phyloP scores from a whole-genome alignment of 495 filamentous ascomycete genomes.

The Copromyces sp. region DNA sequence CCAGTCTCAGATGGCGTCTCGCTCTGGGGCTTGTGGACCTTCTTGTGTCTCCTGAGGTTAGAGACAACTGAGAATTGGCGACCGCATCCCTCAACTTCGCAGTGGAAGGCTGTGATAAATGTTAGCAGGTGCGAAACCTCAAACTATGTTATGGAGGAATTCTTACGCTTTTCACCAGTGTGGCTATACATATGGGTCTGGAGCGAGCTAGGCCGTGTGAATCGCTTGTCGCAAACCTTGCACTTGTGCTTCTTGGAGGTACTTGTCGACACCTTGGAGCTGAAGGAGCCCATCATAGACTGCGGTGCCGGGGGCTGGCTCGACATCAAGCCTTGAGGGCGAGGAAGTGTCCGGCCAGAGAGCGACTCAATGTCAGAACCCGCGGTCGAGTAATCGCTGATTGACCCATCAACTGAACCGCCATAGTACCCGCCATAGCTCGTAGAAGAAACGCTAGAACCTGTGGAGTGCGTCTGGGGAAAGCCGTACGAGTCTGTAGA shows the following conservation, averaged over 20 bases:
- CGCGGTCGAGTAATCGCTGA: conserved; percentile 89
- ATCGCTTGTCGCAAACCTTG: conserved; percentile 98
- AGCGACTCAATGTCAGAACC: conserved; percentile 76
- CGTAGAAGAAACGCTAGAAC: conserved; percentile 85
- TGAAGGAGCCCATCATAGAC: conserved; percentile 98
- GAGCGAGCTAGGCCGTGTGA: conserved; percentile 89
- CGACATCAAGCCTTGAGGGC: conserved; percentile 60
- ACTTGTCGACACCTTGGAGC: conserved; percentile 89
- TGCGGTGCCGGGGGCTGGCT: conserved; percentile 74
- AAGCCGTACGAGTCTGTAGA: conserved; percentile 92
- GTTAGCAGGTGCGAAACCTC: conserved; percentile 25
- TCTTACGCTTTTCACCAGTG: conserved; percentile 97
- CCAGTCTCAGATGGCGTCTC: conserved; percentile 49
- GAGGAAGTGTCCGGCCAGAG: conserved; percentile 69
- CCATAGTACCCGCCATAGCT: conserved; percentile 68
- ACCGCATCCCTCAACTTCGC: conserved; percentile 90
- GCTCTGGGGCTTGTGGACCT: conserved; percentile 72
- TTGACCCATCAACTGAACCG: conserved; percentile 77
- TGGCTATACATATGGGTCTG: conserved; percentile 99
- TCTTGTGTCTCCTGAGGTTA: conserved; percentile 87
- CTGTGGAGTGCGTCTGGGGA: conserved; percentile 81
- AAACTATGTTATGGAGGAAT: background rate
- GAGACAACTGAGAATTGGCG: conserved; percentile 97
- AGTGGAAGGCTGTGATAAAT: conserved; percentile 63
- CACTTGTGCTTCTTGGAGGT: conserved; percentile 99